Evolutionary conservation across 2,329 filamentous ascomycete genomes (phyloP).

Genomic region (Curvularia sp.): DNA sequence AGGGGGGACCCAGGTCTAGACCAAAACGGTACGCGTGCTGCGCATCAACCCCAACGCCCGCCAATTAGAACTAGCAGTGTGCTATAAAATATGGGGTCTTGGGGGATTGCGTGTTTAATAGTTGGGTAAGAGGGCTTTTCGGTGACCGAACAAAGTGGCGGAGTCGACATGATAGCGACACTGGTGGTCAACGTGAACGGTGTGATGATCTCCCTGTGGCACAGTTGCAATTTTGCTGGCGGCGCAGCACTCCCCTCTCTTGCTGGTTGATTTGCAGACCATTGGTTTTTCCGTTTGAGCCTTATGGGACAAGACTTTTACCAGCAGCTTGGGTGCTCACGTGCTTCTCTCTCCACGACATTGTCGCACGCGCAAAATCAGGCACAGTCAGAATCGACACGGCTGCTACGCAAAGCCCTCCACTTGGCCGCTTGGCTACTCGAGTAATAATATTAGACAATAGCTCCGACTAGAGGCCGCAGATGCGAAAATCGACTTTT

Average conservation of each 20-base stretch:
- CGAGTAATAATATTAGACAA: background rate
- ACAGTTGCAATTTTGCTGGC: background rate
- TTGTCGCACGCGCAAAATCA: background rate
- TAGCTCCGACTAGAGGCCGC: background rate
- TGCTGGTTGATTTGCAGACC: background rate
- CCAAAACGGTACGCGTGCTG: background rate
- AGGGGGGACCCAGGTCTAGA: background rate
- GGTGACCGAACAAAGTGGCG: constrained; percentile 6
- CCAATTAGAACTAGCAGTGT: background rate
- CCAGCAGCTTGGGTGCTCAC: background rate
- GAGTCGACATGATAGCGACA: constrained; percentile 1
- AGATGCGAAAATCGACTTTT: background rate
- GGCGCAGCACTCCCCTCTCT: background rate
- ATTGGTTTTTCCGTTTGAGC: background rate
- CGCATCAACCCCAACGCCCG: background rate
- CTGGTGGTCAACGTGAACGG: background rate
- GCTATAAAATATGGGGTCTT: background rate
- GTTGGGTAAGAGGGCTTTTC: background rate
- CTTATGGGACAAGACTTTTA: background rate
- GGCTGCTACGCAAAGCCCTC: background rate
- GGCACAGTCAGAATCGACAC: background rate
- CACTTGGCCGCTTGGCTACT: background rate
- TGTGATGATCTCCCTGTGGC: background rate
- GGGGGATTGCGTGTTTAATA: background rate
- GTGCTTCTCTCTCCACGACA: background rate